Percentiles rank a stretch among this genome's conserved stretches.
phyloP scores from a whole-genome alignment of 2,329 filamentous ascomycete species.

The Cytospora mali region DNA sequence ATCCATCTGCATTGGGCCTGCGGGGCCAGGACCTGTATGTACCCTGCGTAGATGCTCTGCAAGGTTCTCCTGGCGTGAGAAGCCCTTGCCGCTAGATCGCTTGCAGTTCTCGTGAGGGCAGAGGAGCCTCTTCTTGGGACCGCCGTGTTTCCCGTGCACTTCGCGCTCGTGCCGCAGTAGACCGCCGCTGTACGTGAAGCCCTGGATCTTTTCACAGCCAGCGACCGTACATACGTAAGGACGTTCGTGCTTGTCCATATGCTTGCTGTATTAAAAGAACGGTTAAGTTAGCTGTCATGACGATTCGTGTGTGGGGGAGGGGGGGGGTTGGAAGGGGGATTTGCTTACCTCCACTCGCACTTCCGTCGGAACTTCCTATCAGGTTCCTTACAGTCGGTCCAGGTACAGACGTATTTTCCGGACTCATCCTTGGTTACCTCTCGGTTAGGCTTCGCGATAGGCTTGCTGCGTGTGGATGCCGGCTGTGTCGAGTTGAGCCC shows the following conservation, averaged over 20 bases:
- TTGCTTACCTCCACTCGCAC: slow-evolving; percentile 88
- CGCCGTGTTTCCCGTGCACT: slow-evolving; percentile 88
- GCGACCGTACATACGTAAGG: slow-evolving; percentile 83
- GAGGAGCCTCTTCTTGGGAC: slow-evolving; percentile 82
- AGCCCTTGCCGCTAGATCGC: slow-evolving; percentile 83
- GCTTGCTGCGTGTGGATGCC: slow-evolving; percentile 47
- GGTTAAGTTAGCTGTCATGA: not conserved
- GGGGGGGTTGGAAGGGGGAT: slow-evolving; percentile 31
- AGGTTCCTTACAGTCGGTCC: slow-evolving; percentile 68
- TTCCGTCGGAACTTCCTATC: slow-evolving; percentile 72
- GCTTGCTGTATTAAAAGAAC: slow-evolving; percentile 65
- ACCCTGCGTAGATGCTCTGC: slow-evolving; percentile 91
- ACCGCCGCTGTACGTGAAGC: slow-evolving; percentile 93
- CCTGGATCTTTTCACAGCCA: slow-evolving; percentile 88
- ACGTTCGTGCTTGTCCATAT: slow-evolving; percentile 97
- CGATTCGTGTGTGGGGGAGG: too few relatives aligned
- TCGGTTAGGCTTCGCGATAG: slow-evolving; percentile 62
- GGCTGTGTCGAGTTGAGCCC: slow-evolving; percentile 27
- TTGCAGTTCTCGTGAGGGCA: slow-evolving; percentile 89
- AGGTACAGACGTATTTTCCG: slow-evolving; percentile 77
- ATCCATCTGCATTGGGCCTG: slow-evolving; percentile 33
- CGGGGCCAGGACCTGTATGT: slow-evolving; percentile 61
- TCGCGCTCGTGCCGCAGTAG: slow-evolving; percentile 89
- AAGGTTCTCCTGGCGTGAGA: slow-evolving; percentile 90
- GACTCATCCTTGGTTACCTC: slow-evolving; percentile 63